A percentile compares a stretch with the other conserved stretches of the same genome.
These are phyloP conservation scores for Metschnikowia hibisci DNA, from an alignment of 805 yeast species.

Conservation along the genomic window DNA sequence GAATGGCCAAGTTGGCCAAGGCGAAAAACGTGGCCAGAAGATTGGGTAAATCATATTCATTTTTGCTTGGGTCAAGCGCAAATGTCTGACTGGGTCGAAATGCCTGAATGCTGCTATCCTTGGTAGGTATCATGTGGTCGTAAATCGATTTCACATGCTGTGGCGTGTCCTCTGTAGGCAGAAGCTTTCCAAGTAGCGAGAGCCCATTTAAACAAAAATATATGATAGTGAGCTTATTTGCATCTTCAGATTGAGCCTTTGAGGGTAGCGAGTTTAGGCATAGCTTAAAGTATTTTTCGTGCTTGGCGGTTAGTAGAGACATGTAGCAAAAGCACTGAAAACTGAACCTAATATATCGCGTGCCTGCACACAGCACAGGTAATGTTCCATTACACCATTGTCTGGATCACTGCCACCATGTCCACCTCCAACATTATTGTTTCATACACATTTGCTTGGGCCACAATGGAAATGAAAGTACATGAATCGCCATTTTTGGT, in stretches of 20 bases:
- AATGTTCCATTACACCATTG: conserved; percentile 1
- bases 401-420: conserved; percentile 3
- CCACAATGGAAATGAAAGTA: conserved; percentile 4
- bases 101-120: conserved; percentile 34
- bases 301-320: conserved; percentile 25
- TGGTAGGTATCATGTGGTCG: conserved; percentile 35
- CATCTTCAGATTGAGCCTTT: conserved; percentile 57
- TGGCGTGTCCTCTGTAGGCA: conserved; percentile 19
- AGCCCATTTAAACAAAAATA: conserved; percentile 68
- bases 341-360: too few species aligned
- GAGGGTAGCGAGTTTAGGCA: conserved; percentile 54
- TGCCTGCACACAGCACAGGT: background rate
- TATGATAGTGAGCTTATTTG: conserved; percentile 64
- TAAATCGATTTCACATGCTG: conserved; percentile 43
- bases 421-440: conserved; percentile 1
- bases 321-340: conserved; percentile 3
- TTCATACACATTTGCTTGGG: conserved; percentile 4
- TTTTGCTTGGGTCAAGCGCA: conserved; percentile 18
- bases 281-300: conserved; percentile 45
- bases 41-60: conserved; percentile 55
- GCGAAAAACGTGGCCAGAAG: conserved; percentile 78
- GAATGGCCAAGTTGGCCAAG: conserved; percentile 49
- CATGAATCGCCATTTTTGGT: background rate
- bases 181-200: conserved; percentile 39
- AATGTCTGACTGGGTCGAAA: conserved; percentile 60